These are phyloP conservation scores for Termitomyces sp. DNA, from an alignment of 1,284 basidiomycete species.

Conservation along the genomic window DNA sequence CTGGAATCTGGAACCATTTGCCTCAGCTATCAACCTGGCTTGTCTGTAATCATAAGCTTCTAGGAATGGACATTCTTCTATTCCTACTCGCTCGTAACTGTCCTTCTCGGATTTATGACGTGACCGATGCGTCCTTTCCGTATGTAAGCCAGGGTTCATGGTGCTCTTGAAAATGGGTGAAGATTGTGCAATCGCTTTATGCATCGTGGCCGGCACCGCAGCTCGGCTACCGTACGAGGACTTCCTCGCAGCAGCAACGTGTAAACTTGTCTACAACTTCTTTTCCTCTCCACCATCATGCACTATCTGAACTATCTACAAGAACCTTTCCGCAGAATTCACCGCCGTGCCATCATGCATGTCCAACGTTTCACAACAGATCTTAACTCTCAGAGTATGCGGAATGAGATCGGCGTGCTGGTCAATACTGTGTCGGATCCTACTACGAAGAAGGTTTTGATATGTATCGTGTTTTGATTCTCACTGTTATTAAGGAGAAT, in stretches of 20 bases:
- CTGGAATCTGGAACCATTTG: not conserved
- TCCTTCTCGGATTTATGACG: not conserved
- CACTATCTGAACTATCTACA: slow-evolving; percentile 30
- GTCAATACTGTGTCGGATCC: slow-evolving; percentile 79
- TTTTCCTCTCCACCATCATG: slow-evolving; percentile 18
- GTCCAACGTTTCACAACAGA: slow-evolving; percentile 62
- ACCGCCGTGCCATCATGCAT: slow-evolving; percentile 20
- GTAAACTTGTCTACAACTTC: slow-evolving; percentile 2
- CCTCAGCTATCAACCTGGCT: not conserved
- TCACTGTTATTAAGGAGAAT: slow-evolving; percentile 5
- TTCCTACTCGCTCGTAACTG: not conserved
- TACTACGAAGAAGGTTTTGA: slow-evolving; percentile 70
- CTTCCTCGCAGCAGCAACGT: slow-evolving; percentile 10
- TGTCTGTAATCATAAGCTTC: not conserved
- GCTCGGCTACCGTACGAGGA: slow-evolving; percentile 2
- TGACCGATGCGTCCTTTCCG: not conserved
- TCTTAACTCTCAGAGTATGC: slow-evolving; percentile 93
- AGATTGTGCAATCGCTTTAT: not conserved
- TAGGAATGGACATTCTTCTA: not conserved
- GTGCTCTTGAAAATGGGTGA: not conserved
- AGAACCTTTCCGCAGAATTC: slow-evolving; percentile 25
- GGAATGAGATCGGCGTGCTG: slow-evolving; percentile 93
- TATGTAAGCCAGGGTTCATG: not conserved
- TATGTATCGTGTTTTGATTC: slow-evolving; percentile 3
- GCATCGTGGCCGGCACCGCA: slow-evolving; percentile 9